Percentiles rank a stretch among this genome's conserved stretches.
Evolutionary conservation across 345 rosid genomes (phyloP).

Genomic region (Garcia nutans): DNA sequence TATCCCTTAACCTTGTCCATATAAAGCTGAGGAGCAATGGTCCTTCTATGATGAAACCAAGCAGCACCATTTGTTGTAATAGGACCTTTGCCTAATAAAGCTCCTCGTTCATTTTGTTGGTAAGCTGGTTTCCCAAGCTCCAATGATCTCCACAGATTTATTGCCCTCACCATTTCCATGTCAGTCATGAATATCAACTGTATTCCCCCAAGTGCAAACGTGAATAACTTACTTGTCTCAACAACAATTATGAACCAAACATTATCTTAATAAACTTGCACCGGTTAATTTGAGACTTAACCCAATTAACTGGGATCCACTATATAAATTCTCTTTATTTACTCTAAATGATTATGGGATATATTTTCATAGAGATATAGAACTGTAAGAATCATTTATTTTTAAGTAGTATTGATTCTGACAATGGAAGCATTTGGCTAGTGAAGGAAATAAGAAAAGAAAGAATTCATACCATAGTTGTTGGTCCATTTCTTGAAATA

Average conservation of each 20-base stretch:
- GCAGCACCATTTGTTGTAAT: constrained; percentile 27
- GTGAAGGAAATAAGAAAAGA: no score
- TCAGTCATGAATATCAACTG: constrained; percentile 23
- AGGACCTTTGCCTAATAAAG: constrained; percentile 35
- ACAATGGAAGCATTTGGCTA: no score
- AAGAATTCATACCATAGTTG: constrained; percentile 5
- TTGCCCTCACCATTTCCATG: constrained; percentile 30
- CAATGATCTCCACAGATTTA: constrained; percentile 27
- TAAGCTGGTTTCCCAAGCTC: constrained; percentile 37
- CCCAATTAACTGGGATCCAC: no score
- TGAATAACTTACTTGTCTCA: constrained; percentile 21
- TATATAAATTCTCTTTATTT: no score
- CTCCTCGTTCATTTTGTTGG: constrained; percentile 20
- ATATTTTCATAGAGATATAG: no score
- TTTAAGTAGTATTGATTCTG: no score
- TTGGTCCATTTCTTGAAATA: constrained; percentile 14
- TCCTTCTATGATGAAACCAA: constrained; percentile 41
- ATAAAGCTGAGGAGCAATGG: constrained; percentile 32
- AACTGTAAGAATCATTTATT: no score
- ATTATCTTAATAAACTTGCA: no score
- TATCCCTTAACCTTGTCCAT: constrained; percentile 29
- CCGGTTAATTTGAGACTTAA: no score
- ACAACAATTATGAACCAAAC: no score
- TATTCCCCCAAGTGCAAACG: constrained; percentile 21
- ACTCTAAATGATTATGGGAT: no score